Percentiles rank a stretch among this genome's conserved stretches.
Conservation (phyloP, 2,329 filamentous ascomycete genomes). For the Verticillium zaregamsianum region DNA sequence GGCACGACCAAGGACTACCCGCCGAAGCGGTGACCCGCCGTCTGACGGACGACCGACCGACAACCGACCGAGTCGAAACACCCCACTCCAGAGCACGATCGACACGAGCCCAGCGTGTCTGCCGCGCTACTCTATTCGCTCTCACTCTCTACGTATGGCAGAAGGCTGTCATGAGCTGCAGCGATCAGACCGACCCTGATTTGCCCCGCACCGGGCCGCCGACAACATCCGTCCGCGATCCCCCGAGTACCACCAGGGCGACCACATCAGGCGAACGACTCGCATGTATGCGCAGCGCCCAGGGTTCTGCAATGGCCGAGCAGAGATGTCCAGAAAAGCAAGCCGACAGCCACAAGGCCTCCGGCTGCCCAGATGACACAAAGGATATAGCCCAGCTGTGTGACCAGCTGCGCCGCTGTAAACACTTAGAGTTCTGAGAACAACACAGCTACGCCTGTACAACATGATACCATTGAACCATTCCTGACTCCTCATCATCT, state of each 20-base stretch:
- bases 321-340: too few relatives aligned
- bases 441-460: not conserved
- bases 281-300: not conserved
- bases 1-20: conserved; percentile 38
- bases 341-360: too few relatives aligned
- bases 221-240: not conserved
- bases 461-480: not conserved
- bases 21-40: not conserved
- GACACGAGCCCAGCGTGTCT: not conserved
- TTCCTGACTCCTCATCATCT: not conserved
- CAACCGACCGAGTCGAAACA: not conserved
- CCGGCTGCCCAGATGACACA: not conserved
- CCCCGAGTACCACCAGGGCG: too few relatives aligned
- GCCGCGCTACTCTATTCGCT: not conserved
- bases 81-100: not conserved
- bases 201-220: not conserved
- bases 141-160: not conserved
- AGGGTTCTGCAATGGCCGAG: too few relatives aligned
- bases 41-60: not conserved
- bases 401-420: not conserved
- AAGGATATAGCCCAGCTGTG: not conserved
- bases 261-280: not conserved
- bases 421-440: not conserved
- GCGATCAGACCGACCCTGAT: too few relatives aligned
- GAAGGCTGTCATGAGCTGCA: not conserved